Evolutionary conservation across 768 basidiomycete species (phyloP), one percentile per base, ranked within the genome.

Genomic region (Daedalea quercina): DNA sequence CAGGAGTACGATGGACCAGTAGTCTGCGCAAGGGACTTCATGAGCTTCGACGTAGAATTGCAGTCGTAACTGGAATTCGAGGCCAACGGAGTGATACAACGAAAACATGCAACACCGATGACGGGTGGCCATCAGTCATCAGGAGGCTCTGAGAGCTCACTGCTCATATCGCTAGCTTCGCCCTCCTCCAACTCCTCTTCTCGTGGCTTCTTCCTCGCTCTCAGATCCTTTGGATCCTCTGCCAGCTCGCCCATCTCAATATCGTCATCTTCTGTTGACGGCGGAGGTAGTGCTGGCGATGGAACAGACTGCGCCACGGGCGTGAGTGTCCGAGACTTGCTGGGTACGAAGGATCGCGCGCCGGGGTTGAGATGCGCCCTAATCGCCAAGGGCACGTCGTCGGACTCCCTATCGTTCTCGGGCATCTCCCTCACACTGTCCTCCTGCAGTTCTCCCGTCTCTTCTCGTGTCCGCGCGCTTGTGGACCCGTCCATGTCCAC

Each of bases 161-260:
- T 90, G 60, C 87, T 88, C 37, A 77, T 75, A 61, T 90, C 88
- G 53, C 85, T 90, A 33, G 90, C 88, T 67, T 92, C 90, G 23
- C 90, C 90, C 69, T 92, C 90, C 63, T 92, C 90, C 56, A 90
- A 68, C 47, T 92, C 90, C 60, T 91, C 88, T 50, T 78, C 71
- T 37, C 63, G 54, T 22, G 64, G 51, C 56, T 79, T 84, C 66
- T 73, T 81, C 66, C 80, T 83, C 53, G 41, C 51, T 47, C 80
- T 73, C 33, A 59, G 57, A 50, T 69, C 77, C 55, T 75, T 80
- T 2, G 80, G 79, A 50, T 80, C 79, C 62, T 92, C 90, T 55
- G 87, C 84, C 2, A 92, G 79, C 63, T 92, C 90, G n/a, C 90
- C 90, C 90, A 92, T 92, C 67, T 92, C 90, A 57, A 92, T 90